A percentile compares a stretch with the other conserved stretches of the same genome.
Evolutionary conservation across 495 filamentous ascomycete genomes (phyloP).

Genomic region (Apiosordaria backusii): DNA sequence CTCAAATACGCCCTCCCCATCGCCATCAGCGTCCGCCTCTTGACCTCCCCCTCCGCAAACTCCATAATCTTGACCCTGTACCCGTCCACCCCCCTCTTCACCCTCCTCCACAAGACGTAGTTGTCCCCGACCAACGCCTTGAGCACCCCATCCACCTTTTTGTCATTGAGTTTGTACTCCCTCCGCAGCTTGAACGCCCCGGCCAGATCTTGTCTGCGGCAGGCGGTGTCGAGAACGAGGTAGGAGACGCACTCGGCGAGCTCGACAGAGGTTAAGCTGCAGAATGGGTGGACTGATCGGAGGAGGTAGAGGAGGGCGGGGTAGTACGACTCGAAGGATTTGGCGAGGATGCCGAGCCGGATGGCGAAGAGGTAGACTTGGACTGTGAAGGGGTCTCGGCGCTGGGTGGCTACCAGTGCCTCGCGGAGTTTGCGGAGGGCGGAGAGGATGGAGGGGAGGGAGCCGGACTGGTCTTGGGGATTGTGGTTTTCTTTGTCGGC

Average conservation of each 20-base stretch:
- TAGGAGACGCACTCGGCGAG: slow-evolving; percentile 75
- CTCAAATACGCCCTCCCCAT: slow-evolving; percentile 77
- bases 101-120: slow-evolving; percentile 72
- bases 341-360: slow-evolving; percentile 72
- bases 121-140: slow-evolving; percentile 72
- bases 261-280: slow-evolving; percentile 63
- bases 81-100: slow-evolving; percentile 68
- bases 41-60: slow-evolving; percentile 67
- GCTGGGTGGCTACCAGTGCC: slow-evolving; percentile 70
- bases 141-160: slow-evolving; percentile 63
- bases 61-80: slow-evolving; percentile 74
- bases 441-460: slow-evolving; percentile 61
- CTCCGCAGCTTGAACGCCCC: slow-evolving; percentile 64
- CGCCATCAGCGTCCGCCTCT: slow-evolving; percentile 72
- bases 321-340: slow-evolving; percentile 82
- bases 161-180: slow-evolving; percentile 54
- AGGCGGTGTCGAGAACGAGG: slow-evolving; percentile 82
- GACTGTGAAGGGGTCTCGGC: slow-evolving; percentile 64
- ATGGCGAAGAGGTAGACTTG: slow-evolving; percentile 78
- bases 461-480: slow-evolving; percentile 41
- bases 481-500: slow-evolving; percentile 7
- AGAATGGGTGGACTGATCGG: slow-evolving; percentile 59
- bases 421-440: slow-evolving; percentile 92
- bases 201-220: slow-evolving; percentile 70
- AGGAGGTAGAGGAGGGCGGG: slow-evolving; percentile 80